phyloP scores from a whole-genome alignment of 306 rosid species.

The Citrullus colocynthis region DNA sequence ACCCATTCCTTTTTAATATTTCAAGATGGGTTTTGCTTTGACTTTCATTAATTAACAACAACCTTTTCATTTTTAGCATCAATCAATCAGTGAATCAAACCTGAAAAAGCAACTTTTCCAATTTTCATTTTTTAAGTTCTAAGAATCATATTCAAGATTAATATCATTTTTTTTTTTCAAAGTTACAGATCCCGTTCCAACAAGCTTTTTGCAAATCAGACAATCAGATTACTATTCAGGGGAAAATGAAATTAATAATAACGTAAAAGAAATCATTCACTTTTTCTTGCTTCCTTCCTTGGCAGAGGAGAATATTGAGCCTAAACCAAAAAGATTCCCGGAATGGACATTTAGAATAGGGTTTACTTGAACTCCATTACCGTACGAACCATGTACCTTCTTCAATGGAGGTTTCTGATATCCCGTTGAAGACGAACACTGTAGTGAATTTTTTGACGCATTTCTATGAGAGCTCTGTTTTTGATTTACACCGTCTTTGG shows the following conservation, averaged over 20 bases:
- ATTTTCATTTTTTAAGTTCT: background rate
- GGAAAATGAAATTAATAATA: background rate
- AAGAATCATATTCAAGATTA: conserved; percentile 6
- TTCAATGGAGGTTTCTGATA: conserved; percentile 65
- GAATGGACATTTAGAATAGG: conserved; percentile 66
- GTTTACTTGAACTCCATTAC: conserved; percentile 35
- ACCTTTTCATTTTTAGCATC: background rate
- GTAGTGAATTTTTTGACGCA: conserved; percentile 19
- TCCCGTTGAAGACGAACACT: conserved; percentile 14
- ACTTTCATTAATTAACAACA: background rate
- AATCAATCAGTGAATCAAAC: conserved; percentile 6
- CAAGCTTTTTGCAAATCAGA: conserved; percentile 5
- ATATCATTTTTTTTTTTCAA: too few relatives aligned
- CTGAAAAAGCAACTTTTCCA: background rate
- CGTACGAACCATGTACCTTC: conserved; percentile 41
- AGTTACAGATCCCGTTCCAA: background rate
- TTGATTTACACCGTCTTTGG: conserved; percentile 29
- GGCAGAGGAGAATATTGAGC: conserved; percentile 55
- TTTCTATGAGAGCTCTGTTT: conserved; percentile 35
- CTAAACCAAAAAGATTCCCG: conserved; percentile 52
- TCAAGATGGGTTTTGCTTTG: background rate
- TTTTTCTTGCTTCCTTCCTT: conserved; percentile 58
- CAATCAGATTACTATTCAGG: background rate
- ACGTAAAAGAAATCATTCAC: conserved; percentile 6
- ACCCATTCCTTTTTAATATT: conserved; percentile 3